Base-by-base conservation (phyloP, 2,329 filamentous ascomycete genomes). In the Gaeumannomyces sp. region DNA sequence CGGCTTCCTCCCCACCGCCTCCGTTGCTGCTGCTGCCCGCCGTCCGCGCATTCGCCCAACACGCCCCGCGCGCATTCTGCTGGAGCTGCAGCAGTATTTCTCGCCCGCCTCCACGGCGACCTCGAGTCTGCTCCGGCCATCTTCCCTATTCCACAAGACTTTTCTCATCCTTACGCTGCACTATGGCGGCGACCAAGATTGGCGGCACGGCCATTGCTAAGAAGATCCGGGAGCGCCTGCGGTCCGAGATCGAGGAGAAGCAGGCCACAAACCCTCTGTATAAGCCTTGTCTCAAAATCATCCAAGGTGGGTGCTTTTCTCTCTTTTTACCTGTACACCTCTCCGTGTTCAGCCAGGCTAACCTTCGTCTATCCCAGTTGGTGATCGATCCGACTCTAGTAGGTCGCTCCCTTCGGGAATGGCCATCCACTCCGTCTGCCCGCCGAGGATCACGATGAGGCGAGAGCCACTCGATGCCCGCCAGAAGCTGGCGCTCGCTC, bases 161-260 rank as follows among this genome's bases (percentile, higher is more conserved):
- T 66, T 83, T 81, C 71, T 78, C 79, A 58, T 78, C 78, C 70
- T 86, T 84, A 68, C 71, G 80, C 71, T 73, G 79, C 78, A 82
- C 79, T 74, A 98, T 97, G 93, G 86, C 87, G 71, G 94, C 92
- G 70, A 86, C 84, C 72, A 97, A 93, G 83, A 95, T 99, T 73
- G 95, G 99, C 81, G 95, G 95, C 81, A 97, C 89, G 65, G 92
- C 92, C 76, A 93, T 98, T 80, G 95, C 95, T 71, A 96, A 94
- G 82, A 85, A 82, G 75, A 97, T 98, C 75, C 89, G 95, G 67
- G 91, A 93, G 80, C 84, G 85, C 67, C 84, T 99, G 72, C 89
- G 89, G 72, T 81, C 80, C 60, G 89, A 97, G 78, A 96, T 99
- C 77, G 84, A 86, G 70, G 83, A 91, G 75, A 90, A 88, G 76